Evolutionary conservation across 1,284 basidiomycete species (phyloP).

Genomic region (Trichosporon sp.): DNA sequence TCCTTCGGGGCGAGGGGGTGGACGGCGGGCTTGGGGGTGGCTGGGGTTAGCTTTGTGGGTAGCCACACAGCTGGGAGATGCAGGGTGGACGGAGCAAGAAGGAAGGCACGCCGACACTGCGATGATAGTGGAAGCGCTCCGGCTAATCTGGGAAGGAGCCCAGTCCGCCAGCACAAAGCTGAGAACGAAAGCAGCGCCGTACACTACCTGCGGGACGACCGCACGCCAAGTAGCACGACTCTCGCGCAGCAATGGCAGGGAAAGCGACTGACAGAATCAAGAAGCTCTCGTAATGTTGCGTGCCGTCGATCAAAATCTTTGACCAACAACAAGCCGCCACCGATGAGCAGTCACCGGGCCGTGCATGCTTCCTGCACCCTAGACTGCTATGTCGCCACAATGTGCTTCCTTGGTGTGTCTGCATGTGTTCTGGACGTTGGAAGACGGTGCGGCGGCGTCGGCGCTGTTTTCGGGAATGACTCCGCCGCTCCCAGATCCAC

Average conservation of each 20-base stretch:
- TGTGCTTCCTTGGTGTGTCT: neutral
- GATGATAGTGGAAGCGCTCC: too few species aligned
- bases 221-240: too few species aligned
- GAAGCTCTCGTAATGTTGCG: neutral
- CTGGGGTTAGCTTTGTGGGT: constrained; percentile 45
- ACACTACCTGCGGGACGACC: too few species aligned
- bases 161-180: too few species aligned
- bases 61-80: neutral
- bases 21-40: constrained; percentile 57
- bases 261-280: too few species aligned
- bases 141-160: too few species aligned
- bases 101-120: neutral
- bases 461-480: neutral
- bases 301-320: neutral
- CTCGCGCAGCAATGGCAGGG: too few species aligned
- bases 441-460: neutral
- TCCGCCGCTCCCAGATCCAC: neutral
- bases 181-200: too few species aligned
- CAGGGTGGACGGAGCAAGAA: constrained; percentile 8
- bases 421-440: neutral
- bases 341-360: neutral
- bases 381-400: too few species aligned
- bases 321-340: neutral
- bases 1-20: constrained; percentile 73
- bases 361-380: neutral